Percentiles rank a stretch among this genome's conserved stretches.
Conservation (phyloP, 805 yeast species). For the Candida boleticola region DNA sequence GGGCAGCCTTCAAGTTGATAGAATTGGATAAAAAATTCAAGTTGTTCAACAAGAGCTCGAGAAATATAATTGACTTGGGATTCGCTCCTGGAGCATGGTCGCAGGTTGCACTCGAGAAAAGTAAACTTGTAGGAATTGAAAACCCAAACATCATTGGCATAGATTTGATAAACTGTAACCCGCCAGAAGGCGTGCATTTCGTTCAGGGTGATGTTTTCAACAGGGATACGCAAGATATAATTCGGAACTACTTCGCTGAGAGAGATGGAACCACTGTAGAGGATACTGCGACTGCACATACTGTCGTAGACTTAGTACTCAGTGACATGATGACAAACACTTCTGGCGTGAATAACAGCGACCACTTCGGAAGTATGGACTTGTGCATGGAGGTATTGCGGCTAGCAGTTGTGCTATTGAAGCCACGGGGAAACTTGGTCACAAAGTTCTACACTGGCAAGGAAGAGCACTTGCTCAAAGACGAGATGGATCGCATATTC, state of each 20-base stretch:
- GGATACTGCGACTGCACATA: constrained; percentile 1
- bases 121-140: constrained; percentile 30
- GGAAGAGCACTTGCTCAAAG: constrained; percentile 68
- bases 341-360: constrained; percentile 75
- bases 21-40: constrained; percentile 68
- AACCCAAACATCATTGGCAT: constrained; percentile 61
- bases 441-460: constrained; percentile 85
- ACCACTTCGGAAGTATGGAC: constrained; percentile 85
- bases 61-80: constrained; percentile 79
- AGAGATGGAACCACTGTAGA: constrained; percentile 9
- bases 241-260: constrained; percentile 49
- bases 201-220: constrained; percentile 41
- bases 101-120: constrained; percentile 65
- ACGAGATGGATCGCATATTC: constrained; percentile 58
- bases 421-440: constrained; percentile 68
- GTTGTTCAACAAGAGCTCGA: constrained; percentile 50
- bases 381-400: constrained; percentile 88
- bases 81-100: constrained; percentile 97
- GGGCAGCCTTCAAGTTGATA: constrained; percentile 88
- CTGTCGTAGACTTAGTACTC: constrained; percentile 46
- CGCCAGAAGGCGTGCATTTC: constrained; percentile 36
- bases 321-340: constrained; percentile 93
- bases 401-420: constrained; percentile 68
- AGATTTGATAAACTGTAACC: constrained; percentile 41
- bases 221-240: constrained; percentile 51